phyloP scores from a whole-genome alignment of 1,284 basidiomycete species.

The Testicularia cyperi region DNA sequence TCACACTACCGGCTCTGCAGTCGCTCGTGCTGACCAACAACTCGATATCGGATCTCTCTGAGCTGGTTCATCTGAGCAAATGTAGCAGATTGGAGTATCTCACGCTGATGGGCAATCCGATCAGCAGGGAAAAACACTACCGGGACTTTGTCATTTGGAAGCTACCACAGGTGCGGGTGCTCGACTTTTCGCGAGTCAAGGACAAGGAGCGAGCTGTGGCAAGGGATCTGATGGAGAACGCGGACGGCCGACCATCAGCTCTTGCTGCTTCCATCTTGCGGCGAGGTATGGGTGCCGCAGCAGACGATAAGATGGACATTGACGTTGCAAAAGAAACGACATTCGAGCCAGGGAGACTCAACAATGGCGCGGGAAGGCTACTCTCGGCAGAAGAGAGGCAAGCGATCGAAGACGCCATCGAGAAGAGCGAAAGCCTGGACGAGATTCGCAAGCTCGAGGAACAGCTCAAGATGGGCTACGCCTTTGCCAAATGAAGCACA shows the following conservation, averaged over 20 bases:
- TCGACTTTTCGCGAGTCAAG: slow-evolving; percentile 95
- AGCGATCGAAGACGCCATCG: slow-evolving; percentile 84
- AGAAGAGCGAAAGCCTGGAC: slow-evolving; percentile 83
- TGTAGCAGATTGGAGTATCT: slow-evolving; percentile 78
- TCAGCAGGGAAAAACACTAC: slow-evolving; percentile 91
- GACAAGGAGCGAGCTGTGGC: slow-evolving; percentile 67
- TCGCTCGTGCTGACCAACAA: slow-evolving; percentile 65
- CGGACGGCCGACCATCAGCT: slow-evolving; percentile 42
- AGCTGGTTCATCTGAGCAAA: slow-evolving; percentile 79
- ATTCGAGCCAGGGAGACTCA: slow-evolving; percentile 57
- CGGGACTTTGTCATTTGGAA: slow-evolving; percentile 75
- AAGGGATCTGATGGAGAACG: slow-evolving; percentile 43
- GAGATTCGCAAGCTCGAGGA: slow-evolving; percentile 55
- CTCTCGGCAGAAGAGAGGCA: slow-evolving; percentile 91
- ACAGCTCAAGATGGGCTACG: slow-evolving; percentile 50
- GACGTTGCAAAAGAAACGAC: slow-evolving; percentile 65
- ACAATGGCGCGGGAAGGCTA: slow-evolving; percentile 67
- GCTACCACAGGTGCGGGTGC: slow-evolving; percentile 72
- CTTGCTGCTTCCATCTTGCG: slow-evolving; percentile 64
- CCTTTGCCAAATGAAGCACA: slow-evolving; percentile 7
- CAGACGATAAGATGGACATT: slow-evolving; percentile 59
- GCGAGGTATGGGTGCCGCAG: slow-evolving; percentile 70
- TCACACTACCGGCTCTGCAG: slow-evolving; percentile 79
- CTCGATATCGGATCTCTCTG: slow-evolving; percentile 71
- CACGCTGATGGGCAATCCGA: slow-evolving; percentile 84